phyloP scores from a whole-genome alignment of 176 grass and related monocot genomes.

The Oryza glaberrima region DNA sequence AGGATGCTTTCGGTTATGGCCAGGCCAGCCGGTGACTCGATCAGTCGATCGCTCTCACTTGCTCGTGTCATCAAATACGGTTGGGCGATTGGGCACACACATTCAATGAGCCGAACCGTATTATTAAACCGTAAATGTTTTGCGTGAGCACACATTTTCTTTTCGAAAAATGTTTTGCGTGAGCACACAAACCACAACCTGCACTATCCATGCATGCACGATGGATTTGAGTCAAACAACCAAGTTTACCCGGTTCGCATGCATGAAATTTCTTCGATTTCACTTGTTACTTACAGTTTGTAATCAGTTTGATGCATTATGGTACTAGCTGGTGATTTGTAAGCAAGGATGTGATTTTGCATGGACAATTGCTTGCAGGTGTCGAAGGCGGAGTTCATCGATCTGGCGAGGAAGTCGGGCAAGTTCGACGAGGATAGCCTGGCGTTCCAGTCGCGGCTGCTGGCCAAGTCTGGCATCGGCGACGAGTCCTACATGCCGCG shows the following conservation, averaged over 20 bases:
- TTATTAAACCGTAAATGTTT: not conserved
- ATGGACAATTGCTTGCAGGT: constrained; percentile 37
- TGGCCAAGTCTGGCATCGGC: constrained; percentile 84
- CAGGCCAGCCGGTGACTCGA: not conserved
- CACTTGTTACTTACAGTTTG: not conserved
- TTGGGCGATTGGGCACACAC: constrained; percentile 14
- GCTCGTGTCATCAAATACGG: not conserved
- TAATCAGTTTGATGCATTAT: not conserved
- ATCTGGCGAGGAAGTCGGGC: constrained; percentile 79
- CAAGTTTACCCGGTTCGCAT: too few species aligned
- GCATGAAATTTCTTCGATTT: not conserved
- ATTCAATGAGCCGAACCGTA: constrained; percentile 33
- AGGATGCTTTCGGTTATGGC: constrained; percentile 13
- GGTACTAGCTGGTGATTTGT: not conserved
- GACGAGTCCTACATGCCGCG: constrained; percentile 91
- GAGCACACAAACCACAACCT: not conserved
- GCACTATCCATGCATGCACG: not conserved
- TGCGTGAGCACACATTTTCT: too few species aligned
- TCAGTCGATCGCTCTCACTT: not conserved
- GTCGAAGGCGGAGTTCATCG: constrained; percentile 82
- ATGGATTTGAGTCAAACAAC: not conserved
- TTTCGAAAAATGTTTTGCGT: too few species aligned
- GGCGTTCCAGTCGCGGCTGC: constrained; percentile 83
- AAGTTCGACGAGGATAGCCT: constrained; percentile 97
- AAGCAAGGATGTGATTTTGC: not conserved